Conservation (phyloP, 768 basidiomycete species). For the Udeniomyces megalosporus region DNA sequence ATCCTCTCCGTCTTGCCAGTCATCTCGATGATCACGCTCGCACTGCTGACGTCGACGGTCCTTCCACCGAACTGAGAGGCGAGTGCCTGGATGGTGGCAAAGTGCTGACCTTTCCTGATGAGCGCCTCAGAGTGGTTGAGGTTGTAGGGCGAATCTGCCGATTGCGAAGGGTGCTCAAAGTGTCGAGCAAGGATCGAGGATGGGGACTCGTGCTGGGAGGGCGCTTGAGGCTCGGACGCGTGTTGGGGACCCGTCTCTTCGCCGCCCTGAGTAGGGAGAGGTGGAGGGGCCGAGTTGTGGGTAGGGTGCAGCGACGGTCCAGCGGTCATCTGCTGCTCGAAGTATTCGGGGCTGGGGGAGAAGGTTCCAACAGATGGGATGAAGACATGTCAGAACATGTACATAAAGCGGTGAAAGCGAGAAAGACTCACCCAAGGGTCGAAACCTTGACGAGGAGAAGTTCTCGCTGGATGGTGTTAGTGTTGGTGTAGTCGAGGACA, state of each 20-base stretch:
- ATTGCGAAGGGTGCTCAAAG: slow-evolving; percentile 8
- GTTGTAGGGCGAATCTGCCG: slow-evolving; percentile 22
- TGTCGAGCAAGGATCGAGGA: neutral
- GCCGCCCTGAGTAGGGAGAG: slow-evolving; percentile 7
- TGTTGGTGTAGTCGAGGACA: slow-evolving; percentile 92
- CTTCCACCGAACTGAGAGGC: slow-evolving; percentile 78
- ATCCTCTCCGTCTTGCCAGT: slow-evolving; percentile 82
- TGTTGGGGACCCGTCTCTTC: neutral
- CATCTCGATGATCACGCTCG: slow-evolving; percentile 87
- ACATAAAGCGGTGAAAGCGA: neutral
- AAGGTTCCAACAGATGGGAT: neutral
- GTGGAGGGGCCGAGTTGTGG: neutral
- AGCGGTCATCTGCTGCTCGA: slow-evolving; percentile 13
- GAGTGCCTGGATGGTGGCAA: slow-evolving; percentile 72
- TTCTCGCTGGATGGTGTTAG: slow-evolving; percentile 77
- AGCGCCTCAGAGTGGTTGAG: slow-evolving; percentile 68
- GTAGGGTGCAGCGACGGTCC: slow-evolving; percentile 13
- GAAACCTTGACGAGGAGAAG: slow-evolving; percentile 90
- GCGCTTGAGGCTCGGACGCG: neutral
- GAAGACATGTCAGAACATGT: neutral
- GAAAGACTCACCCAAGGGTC: slow-evolving; percentile 48
- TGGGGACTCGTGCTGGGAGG: neutral
- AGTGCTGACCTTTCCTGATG: slow-evolving; percentile 70
- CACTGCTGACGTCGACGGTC: slow-evolving; percentile 86
- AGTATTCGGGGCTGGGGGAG: slow-evolving; percentile 14